These are phyloP conservation scores for Ceratocystis cubensis DNA, from an alignment of 2,329 filamentous ascomycete genomes.

Conservation along the genomic window DNA sequence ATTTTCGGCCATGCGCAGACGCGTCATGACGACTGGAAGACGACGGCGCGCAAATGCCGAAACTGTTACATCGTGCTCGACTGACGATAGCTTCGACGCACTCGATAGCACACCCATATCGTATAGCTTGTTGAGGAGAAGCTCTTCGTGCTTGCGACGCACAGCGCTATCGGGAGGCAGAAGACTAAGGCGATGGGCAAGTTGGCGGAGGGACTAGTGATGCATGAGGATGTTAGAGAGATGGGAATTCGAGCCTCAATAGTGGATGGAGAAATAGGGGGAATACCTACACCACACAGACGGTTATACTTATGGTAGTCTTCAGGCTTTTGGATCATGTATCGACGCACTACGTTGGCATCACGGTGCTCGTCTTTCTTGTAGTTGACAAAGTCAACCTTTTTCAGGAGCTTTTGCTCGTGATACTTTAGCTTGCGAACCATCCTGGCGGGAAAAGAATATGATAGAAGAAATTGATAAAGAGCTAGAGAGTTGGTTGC, in stretches of 20 bases:
- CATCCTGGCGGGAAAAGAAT: slow-evolving; percentile 43
- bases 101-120: slow-evolving; percentile 77
- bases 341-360: slow-evolving; percentile 64
- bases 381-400: slow-evolving; percentile 88
- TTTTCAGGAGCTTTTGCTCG: slow-evolving; percentile 88
- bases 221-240: slow-evolving; percentile 4
- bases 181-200: slow-evolving; percentile 76
- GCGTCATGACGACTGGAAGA: slow-evolving; percentile 80
- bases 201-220: slow-evolving; percentile 65
- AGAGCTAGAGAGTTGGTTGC: neutral
- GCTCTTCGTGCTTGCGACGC: slow-evolving; percentile 70
- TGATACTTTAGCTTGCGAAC: slow-evolving; percentile 93
- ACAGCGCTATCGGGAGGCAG: slow-evolving; percentile 68
- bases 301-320: slow-evolving; percentile 62
- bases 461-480: neutral
- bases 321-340: slow-evolving; percentile 79
- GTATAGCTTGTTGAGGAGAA: slow-evolving; percentile 82
- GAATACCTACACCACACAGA: slow-evolving; percentile 50
- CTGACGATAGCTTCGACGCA: slow-evolving; percentile 64
- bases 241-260: neutral
- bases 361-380: slow-evolving; percentile 84
- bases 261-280: slow-evolving; percentile 26
- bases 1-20: slow-evolving; percentile 82
- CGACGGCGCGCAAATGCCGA: slow-evolving; percentile 74
- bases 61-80: slow-evolving; percentile 82